Evolutionary conservation across 2,329 filamentous ascomycete species (phyloP).

Genomic region (Amylocarpus encephaloides): DNA sequence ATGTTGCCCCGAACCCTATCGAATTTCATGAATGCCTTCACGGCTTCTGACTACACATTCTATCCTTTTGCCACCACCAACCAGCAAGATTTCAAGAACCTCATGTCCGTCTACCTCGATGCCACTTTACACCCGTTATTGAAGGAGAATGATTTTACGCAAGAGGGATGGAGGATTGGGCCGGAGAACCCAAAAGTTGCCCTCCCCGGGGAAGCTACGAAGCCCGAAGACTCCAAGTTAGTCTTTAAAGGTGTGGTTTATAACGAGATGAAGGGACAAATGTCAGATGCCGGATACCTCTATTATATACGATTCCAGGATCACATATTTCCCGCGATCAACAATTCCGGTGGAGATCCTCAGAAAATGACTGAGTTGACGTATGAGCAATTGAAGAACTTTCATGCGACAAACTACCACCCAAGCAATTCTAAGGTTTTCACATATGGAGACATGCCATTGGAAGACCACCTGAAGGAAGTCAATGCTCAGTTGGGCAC

Average conservation of each 20-base stretch:
- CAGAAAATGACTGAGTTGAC: slow-evolving; percentile 94
- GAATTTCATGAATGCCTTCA: slow-evolving; percentile 99
- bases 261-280: slow-evolving; percentile 99
- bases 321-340: slow-evolving; percentile 85
- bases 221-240: slow-evolving; percentile 55
- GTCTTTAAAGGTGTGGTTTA: slow-evolving; percentile 98
- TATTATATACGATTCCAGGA: slow-evolving; percentile 96
- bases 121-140: slow-evolving; percentile 85
- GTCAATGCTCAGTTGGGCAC: slow-evolving; percentile 66
- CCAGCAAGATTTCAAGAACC: slow-evolving; percentile 86
- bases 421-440: slow-evolving; percentile 95
- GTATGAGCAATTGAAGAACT: slow-evolving; percentile 79
- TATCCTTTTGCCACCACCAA: slow-evolving; percentile 99
- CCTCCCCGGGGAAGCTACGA: slow-evolving; percentile 36
- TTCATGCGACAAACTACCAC: slow-evolving; percentile 91
- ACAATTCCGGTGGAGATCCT: slow-evolving; percentile 95
- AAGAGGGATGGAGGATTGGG: slow-evolving; percentile 95
- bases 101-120: slow-evolving; percentile 95
- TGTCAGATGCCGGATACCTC: slow-evolving; percentile 93
- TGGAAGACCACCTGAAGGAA: slow-evolving; percentile 73
- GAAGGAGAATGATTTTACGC: slow-evolving; percentile 85
- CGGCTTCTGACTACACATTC: slow-evolving; percentile 90
- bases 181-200: slow-evolving; percentile 70
- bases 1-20: slow-evolving; percentile 98
- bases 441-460: slow-evolving; percentile 89